Evolutionary conservation across 2,329 filamentous ascomycete genomes (phyloP), one percentile per base, ranked within the genome.

Genomic region (Aspergillus fructus): DNA sequence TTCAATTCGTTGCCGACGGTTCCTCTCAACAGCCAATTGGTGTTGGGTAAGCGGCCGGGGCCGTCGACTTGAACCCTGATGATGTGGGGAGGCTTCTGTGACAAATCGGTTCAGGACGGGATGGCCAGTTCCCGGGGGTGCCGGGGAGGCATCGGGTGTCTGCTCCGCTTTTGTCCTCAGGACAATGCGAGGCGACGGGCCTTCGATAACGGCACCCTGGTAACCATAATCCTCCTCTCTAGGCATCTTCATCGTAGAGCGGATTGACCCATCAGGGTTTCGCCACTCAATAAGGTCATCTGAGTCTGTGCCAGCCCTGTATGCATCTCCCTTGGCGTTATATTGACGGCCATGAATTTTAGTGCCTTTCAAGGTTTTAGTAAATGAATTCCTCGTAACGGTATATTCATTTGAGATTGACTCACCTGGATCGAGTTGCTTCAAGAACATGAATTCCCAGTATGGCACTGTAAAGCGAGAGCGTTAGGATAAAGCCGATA

Each of bases 21-120:
- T 79, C 52, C 79, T 75, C 59, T 80, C 78, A 5, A 81, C 74
- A 21, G 79, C 79, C 51, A 79, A 70, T 55, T 81, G 79, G 55
- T 81, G 79, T 51, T 80, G 78, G 2, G 79, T 81, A 41, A 80
- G 70, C 9, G 79, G 78, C 17, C 78, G 74, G 13, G 78, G 75
- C 12, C 79, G 77, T 50, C 76, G 75, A 47, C 70, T 67, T 41
- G 68, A 66, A 53, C 62, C 52, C 39, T 59, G 64, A 49, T 70
- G 68, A 19, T 64, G 64, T 49, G 68, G 65, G 30, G 70, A 67
- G 19, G 71, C 65, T 54, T 73, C 71, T 2, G 67, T 64, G 48
- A 71, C 68, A 60, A 75, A 79, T 41, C 77, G 74, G 58, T 74
- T 74, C 13, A 79, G 63, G 13, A 78, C 67, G 23, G 76, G 72